A percentile compares a stretch with the other conserved stretches of the same genome.
Evolutionary conservation across 139 green algal species (phyloP).

Genomic region (Picochlorum costavermella): DNA sequence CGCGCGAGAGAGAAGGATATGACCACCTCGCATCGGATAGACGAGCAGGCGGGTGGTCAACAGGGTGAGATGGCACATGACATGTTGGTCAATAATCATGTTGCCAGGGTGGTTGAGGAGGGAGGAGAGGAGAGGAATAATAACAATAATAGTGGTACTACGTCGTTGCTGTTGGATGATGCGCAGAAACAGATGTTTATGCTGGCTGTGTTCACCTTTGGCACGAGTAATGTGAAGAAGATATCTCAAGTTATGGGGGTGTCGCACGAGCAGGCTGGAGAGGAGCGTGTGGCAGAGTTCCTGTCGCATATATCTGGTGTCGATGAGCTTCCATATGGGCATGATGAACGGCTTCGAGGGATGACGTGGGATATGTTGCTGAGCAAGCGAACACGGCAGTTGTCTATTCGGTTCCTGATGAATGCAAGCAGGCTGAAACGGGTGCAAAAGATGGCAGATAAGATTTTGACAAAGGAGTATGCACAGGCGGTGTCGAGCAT

Average conservation of each 20-base stretch:
- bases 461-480: background rate
- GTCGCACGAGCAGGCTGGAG: too few relatives aligned
- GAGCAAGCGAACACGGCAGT: background rate
- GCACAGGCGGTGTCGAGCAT: conserved; percentile 2
- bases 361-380: background rate
- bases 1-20: too few relatives aligned
- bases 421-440: conserved; percentile 1
- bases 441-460: background rate
- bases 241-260: background rate
- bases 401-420: background rate
- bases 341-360: background rate
- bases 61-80: background rate
- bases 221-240: background rate
- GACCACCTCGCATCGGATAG: background rate
- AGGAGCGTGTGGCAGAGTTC: too few relatives aligned
- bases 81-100: too few relatives aligned
- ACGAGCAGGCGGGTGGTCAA: background rate
- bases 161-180: background rate
- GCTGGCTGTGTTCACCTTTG: background rate
- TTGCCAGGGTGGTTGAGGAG: too few relatives aligned
- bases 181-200: background rate
- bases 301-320: background rate
- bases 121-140: too few relatives aligned
- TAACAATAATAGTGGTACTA: too few relatives aligned
- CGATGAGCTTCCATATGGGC: background rate